phyloP scores from a whole-genome alignment of 768 basidiomycete genomes.

The Melanogaster broomeanus region DNA sequence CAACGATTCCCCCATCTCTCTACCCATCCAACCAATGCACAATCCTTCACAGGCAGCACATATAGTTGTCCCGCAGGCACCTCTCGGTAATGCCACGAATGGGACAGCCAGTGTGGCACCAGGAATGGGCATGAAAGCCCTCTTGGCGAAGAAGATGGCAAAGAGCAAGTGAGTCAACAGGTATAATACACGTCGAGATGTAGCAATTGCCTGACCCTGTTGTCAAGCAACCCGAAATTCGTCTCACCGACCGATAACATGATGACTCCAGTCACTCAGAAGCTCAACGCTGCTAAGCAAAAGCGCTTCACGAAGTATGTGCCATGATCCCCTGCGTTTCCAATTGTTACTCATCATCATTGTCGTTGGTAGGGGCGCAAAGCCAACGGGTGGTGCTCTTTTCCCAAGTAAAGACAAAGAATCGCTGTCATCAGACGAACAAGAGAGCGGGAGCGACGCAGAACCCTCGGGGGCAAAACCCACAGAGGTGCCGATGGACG shows the following conservation, averaged over 20 bases:
- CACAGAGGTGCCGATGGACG: slow-evolving; percentile 37
- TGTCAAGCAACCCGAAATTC: slow-evolving; percentile 78
- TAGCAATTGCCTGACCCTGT: slow-evolving; percentile 10
- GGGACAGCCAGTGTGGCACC: slow-evolving; percentile 54
- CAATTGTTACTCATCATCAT: slow-evolving; percentile 2
- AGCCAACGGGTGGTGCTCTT: slow-evolving; percentile 59
- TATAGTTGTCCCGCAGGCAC: slow-evolving; percentile 77
- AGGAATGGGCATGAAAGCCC: slow-evolving; percentile 86
- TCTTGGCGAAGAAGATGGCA: slow-evolving; percentile 92
- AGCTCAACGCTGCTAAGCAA: slow-evolving; percentile 88
- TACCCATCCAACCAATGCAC: slow-evolving; percentile 80
- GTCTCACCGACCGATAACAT: slow-evolving; percentile 95
- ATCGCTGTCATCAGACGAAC: slow-evolving; percentile 23
- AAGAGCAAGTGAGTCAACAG: slow-evolving; percentile 70
- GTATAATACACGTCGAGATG: not conserved
- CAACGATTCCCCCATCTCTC: slow-evolving; percentile 61
- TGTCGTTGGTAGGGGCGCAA: slow-evolving; percentile 47
- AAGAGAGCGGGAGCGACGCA: slow-evolving; percentile 39
- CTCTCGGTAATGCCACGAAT: slow-evolving; percentile 66
- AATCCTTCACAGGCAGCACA: slow-evolving; percentile 81
- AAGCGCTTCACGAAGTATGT: slow-evolving; percentile 90
- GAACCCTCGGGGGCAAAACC: slow-evolving; percentile 36
- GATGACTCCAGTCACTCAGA: slow-evolving; percentile 92
- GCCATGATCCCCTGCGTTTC: slow-evolving; percentile 1
- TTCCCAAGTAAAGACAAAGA: slow-evolving; percentile 47